These are phyloP conservation scores for Rhizopogon sp. DNA, from an alignment of 768 basidiomycete species.

Conservation along the genomic window DNA sequence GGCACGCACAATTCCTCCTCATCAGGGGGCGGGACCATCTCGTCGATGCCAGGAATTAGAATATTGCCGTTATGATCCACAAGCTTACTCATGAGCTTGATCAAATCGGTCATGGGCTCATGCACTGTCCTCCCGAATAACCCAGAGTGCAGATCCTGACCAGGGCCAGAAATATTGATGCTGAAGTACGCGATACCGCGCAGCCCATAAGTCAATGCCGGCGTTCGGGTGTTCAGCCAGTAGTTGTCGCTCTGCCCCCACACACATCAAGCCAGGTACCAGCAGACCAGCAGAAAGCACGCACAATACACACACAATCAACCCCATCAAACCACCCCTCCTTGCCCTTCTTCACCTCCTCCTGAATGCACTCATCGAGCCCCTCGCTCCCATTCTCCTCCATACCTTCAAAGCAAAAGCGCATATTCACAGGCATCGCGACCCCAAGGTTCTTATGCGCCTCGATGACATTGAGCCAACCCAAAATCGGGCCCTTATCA, in stretches of 20 bases:
- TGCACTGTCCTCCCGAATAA: constrained; percentile 78
- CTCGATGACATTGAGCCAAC: constrained; percentile 87
- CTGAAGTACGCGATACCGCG: constrained; percentile 88
- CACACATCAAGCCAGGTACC: background rate
- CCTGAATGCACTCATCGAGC: constrained; percentile 78
- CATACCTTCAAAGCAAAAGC: constrained; percentile 96
- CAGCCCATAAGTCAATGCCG: constrained; percentile 81
- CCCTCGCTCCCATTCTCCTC: constrained; percentile 93
- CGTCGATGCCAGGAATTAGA: constrained; percentile 83
- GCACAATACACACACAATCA: constrained; percentile 89
- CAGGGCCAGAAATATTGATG: constrained; percentile 77
- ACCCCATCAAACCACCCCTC: constrained; percentile 80
- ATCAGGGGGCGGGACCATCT: constrained; percentile 71
- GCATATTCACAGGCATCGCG: constrained; percentile 82
- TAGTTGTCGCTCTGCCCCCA: constrained; percentile 78
- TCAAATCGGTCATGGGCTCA: constrained; percentile 93
- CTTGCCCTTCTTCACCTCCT: constrained; percentile 62
- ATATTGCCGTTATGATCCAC: constrained; percentile 78
- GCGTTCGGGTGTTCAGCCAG: constrained; percentile 83
- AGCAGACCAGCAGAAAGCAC: constrained; percentile 16
- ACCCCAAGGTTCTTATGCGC: constrained; percentile 66
- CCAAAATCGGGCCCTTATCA: constrained; percentile 86
- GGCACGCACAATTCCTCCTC: constrained; percentile 60
- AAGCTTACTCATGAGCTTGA: constrained; percentile 79
- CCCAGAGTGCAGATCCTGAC: constrained; percentile 86